Evolutionary conservation across 768 basidiomycete genomes (phyloP).

Genomic region (Hirschioporus abietinus): DNA sequence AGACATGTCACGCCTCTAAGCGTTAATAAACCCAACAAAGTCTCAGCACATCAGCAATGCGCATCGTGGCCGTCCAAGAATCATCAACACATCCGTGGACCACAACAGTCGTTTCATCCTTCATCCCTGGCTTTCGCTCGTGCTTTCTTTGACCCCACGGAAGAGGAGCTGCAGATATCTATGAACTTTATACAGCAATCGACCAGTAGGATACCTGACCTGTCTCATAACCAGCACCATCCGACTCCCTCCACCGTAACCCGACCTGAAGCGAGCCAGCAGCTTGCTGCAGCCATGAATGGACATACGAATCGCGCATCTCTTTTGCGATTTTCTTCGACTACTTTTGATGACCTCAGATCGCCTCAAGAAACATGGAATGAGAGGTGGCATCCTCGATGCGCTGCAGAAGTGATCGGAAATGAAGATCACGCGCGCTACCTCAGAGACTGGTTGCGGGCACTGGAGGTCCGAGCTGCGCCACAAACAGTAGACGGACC

Average conservation of each 20-base stretch:
- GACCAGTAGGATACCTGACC: background rate
- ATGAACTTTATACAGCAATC: background rate
- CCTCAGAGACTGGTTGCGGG: slow-evolving; percentile 72
- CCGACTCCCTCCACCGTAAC: background rate
- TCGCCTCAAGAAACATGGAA: slow-evolving; percentile 53
- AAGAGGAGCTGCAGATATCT: slow-evolving; percentile 1
- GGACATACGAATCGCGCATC: background rate
- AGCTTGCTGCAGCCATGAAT: background rate
- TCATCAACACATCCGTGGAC: slow-evolving; percentile 59
- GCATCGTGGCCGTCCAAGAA: slow-evolving; percentile 45
- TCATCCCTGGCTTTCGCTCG: slow-evolving; percentile 1
- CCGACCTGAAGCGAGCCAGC: slow-evolving; percentile 1
- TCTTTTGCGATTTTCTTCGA: background rate
- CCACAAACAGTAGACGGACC: slow-evolving; percentile 8
- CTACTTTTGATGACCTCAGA: background rate
- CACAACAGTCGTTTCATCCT: slow-evolving; percentile 36
- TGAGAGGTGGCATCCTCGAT: slow-evolving; percentile 69
- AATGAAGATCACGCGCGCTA: slow-evolving; percentile 67
- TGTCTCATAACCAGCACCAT: background rate
- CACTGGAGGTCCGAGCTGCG: slow-evolving; percentile 56
- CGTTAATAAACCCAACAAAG: slow-evolving; percentile 8
- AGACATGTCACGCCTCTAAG: slow-evolving; percentile 13
- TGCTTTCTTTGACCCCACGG: background rate
- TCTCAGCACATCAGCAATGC: slow-evolving; percentile 7
- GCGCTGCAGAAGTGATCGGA: slow-evolving; percentile 72